Conservation (phyloP, 2,329 filamentous ascomycete genomes). For the Colletotrichum orbiculare region DNA sequence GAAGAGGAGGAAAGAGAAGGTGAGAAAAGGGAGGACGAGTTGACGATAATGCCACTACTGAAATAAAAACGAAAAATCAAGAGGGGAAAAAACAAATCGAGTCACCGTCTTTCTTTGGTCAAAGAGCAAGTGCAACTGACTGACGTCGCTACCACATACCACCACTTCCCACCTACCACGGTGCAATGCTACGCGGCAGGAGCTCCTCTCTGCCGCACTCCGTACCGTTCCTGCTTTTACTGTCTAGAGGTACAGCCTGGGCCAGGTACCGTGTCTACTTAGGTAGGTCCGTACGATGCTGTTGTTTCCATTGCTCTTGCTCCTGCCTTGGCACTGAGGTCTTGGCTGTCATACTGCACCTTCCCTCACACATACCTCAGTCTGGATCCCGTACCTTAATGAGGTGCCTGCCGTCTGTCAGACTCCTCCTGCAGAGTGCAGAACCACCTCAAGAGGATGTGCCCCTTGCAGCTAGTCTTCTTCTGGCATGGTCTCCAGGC, state of each 20-base stretch:
- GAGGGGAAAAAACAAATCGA: no score
- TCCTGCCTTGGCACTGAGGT: not conserved
- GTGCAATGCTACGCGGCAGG: not conserved
- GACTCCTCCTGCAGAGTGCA: slow-evolving; percentile 18
- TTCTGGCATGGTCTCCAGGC: slow-evolving; percentile 1
- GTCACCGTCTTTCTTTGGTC: no score
- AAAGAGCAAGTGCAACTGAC: no score
- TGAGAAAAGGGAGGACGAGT: not conserved
- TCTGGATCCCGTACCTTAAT: not conserved
- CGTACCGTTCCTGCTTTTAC: no score
- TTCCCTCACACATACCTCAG: not conserved
- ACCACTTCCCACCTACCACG: not conserved
- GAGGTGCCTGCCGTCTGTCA: not conserved
- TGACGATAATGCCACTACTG: not conserved
- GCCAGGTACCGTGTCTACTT: no score
- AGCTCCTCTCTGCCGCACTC: no score
- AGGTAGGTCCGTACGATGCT: no score
- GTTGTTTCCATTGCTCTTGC: no score
- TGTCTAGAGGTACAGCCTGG: no score
- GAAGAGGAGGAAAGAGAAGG: not conserved
- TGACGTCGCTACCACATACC: no score
- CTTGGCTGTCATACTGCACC: slow-evolving; percentile 4
- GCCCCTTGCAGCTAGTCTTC: slow-evolving; percentile 25
- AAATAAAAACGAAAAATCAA: not conserved
- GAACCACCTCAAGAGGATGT: slow-evolving; percentile 6